Conservation (phyloP, 495 filamentous ascomycete genomes). For the Thermothielavioides terrestris region DNA sequence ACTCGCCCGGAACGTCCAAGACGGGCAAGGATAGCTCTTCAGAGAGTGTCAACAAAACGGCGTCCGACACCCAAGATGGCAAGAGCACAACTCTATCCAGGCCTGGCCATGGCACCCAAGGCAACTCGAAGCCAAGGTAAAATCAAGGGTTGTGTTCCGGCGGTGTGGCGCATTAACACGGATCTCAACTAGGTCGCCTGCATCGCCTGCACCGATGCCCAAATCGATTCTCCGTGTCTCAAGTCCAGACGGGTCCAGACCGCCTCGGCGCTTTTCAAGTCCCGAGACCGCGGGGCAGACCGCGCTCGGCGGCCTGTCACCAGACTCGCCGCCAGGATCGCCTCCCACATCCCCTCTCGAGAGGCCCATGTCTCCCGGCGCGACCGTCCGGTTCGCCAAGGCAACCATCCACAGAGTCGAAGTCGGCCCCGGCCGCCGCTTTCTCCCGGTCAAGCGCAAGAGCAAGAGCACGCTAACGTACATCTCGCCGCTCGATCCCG, state of each 20-base stretch:
- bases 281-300: slow-evolving; percentile 7
- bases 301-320: background rate
- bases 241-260: slow-evolving; percentile 19
- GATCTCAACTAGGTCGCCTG: background rate
- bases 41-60: slow-evolving; percentile 21
- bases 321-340: slow-evolving; percentile 7
- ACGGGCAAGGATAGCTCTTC: slow-evolving; percentile 15
- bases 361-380: slow-evolving; percentile 17
- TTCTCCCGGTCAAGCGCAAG: slow-evolving; percentile 27
- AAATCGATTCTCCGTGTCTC: slow-evolving; percentile 26
- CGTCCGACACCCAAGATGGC: slow-evolving; percentile 1
- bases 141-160: background rate
- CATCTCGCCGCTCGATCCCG: slow-evolving; percentile 26
- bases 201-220: slow-evolving; percentile 10
- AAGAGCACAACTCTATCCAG: slow-evolving; percentile 2
- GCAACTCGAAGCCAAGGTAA: slow-evolving; percentile 21
- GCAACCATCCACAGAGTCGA: slow-evolving; percentile 28
- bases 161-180: background rate
- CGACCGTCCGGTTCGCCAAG: slow-evolving; percentile 28
- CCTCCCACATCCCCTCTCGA: slow-evolving; percentile 11
- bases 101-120: background rate
- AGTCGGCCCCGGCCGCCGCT: slow-evolving; percentile 22
- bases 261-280: slow-evolving; percentile 11
- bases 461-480: slow-evolving; percentile 29
- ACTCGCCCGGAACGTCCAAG: slow-evolving; percentile 14